Conservation (phyloP, 2,329 filamentous ascomycete species). For the Penicillium sp. region DNA sequence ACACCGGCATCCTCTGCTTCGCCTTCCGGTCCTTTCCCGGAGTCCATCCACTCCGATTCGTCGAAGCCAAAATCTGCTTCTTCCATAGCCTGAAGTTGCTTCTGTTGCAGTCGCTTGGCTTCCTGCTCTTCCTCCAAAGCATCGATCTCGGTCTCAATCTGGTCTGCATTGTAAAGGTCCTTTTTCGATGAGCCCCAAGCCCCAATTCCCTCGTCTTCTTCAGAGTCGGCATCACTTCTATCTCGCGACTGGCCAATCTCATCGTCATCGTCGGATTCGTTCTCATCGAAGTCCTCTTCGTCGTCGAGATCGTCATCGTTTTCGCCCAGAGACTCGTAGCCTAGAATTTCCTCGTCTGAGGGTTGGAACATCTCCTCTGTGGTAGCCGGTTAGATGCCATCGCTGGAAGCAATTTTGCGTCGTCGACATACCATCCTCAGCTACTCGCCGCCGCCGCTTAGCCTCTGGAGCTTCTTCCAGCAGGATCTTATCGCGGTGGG, state of each 20-base stretch:
- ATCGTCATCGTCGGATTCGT: conserved; percentile 32
- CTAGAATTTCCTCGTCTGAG: conserved; percentile 59
- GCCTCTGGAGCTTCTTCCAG: conserved; percentile 73
- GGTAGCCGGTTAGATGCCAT: conserved; percentile 13
- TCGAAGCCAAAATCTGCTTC: conserved; percentile 93
- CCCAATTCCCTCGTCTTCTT: conserved; percentile 51
- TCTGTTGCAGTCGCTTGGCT: conserved; percentile 79
- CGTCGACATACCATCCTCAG: conserved; percentile 55
- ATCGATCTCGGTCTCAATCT: conserved; percentile 62
- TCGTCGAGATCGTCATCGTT: conserved; percentile 39
- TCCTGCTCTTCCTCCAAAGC: conserved; percentile 90
- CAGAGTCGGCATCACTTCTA: conserved; percentile 24
- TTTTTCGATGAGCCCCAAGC: conserved; percentile 85
- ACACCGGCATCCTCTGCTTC: conserved; percentile 49
- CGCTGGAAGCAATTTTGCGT: not conserved
- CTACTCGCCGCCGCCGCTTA: conserved; percentile 66
- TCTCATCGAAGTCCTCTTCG: conserved; percentile 44
- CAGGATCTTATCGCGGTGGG: conserved; percentile 77
- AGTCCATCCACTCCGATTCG: conserved; percentile 72
- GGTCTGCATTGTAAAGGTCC: conserved; percentile 90
- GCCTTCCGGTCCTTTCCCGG: conserved; percentile 43
- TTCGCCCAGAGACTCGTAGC: conserved; percentile 45
- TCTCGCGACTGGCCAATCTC: conserved; percentile 22
- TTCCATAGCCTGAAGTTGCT: conserved; percentile 80
- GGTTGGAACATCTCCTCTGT: conserved; percentile 53